Base-by-base conservation (phyloP, 257 asterid species). In the Galeopsis tetrahit region DNA sequence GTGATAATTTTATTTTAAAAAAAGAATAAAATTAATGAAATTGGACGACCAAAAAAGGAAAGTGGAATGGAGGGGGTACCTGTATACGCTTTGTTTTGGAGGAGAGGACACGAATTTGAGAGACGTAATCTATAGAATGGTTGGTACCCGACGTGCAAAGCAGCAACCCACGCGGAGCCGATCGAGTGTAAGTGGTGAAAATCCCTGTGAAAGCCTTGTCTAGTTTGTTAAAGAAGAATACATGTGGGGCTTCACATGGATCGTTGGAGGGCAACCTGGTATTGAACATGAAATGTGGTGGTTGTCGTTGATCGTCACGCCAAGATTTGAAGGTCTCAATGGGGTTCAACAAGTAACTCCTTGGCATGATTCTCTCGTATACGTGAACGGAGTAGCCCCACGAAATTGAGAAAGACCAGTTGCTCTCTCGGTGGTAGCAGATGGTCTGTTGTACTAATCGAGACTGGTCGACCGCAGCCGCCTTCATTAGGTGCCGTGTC, bases 361-460 rank as follows among this genome's bases (percentile, higher is more conserved):
- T 78, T 7, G 57, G 74, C 9, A 80, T 6, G 6, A 77, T 44
- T 34, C 70, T 5, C 64, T 79, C 80, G 13, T 79, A 82, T 4
- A 82, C 1, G n/a, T 82, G 80, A 21, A 77, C 60, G 0, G 82
- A 55, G 36, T 82, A 82, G 38, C 84, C 86, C 80, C 83, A 82
- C 0, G 86, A 75, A 21, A 70, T 65, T 10, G 87, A 78, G 63
- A 80, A 63, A 1, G 87, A 73, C 89, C 87, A 82, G 46, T 72
- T 74, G 1, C 38, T 58, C 1, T 70, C 72, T 10, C 33, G 68
- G 76, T 71, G 43, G 64, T 82, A 71, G 78, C 86, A 79, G 7
- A 82, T 68, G 51, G 51, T 79, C 38, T 76, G 84, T 61, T 82
- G 82, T 6, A 82, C 69, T 21, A 82, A 49, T 34, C 86, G 33